Percentiles rank a stretch among this genome's conserved stretches.
phyloP scores from a whole-genome alignment of 2,329 filamentous ascomycete species.

The Alternaria triticimaculans region DNA sequence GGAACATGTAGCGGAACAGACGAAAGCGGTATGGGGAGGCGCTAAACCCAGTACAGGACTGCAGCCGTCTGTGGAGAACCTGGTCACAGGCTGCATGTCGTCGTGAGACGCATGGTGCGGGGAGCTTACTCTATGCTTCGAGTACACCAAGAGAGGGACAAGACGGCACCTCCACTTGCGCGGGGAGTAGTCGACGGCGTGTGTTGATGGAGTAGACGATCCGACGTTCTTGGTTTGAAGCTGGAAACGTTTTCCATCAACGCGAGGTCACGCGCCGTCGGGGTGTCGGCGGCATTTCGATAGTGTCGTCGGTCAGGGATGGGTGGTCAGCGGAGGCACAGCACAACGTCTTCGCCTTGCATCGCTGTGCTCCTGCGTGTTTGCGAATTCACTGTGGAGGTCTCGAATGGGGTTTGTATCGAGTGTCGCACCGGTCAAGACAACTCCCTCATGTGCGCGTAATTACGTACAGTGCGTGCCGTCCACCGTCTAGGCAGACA shows the following conservation, averaged over 20 bases:
- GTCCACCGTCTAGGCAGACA: background rate
- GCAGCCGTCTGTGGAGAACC: conserved; percentile 12
- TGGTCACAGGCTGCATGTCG: background rate
- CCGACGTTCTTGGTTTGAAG: background rate
- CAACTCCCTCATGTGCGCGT: background rate
- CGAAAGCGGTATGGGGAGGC: conserved; percentile 10
- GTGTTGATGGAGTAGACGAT: conserved; percentile 1
- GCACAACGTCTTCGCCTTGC: background rate
- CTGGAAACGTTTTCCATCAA: background rate
- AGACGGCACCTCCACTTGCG: background rate
- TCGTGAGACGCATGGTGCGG: conserved; percentile 1
- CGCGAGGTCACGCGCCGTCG: background rate
- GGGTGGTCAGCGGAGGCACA: background rate
- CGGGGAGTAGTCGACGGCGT: background rate
- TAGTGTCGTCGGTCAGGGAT: background rate
- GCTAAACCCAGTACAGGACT: conserved; percentile 20
- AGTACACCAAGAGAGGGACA: background rate
- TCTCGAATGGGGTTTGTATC: background rate
- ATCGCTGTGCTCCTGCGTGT: background rate
- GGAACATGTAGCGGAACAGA: conserved; percentile 7
- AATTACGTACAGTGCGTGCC: background rate
- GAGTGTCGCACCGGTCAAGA: background rate
- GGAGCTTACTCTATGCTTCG: background rate
- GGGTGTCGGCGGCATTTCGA: background rate
- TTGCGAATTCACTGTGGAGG: background rate